Evolutionary conservation across 768 basidiomycete genomes (phyloP), one percentile per base, ranked within the genome.

Genomic region (Mycena venus): DNA sequence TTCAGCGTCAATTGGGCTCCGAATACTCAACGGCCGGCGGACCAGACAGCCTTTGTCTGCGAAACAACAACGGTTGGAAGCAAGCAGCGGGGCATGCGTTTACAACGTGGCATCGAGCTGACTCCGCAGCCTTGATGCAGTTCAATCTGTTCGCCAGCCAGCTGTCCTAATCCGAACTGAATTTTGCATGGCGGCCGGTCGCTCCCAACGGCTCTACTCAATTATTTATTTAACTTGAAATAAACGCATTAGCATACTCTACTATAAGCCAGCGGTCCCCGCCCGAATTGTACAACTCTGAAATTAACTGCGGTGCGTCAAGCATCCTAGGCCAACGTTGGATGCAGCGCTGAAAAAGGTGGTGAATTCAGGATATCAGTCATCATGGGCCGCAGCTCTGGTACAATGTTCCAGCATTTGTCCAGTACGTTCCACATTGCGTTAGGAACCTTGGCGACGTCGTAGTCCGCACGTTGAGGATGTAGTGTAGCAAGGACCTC

Each of bases 351-450:
- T 59, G 58, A 62, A 62, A 38, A 44, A 42, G 61, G 42, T 42
- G 61, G 38, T 29, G 61, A 62, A 62, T 42, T 29, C 38, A 62
- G 32, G 58, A 62, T 62, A 44, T 40, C 38, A 44, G 40, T 31
- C 61, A 62, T 62, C 61, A 40, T 42, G 40, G 61, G 61, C 40
- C 61, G 61, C 25, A 31, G 29, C 1, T 62, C 61, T 40, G 61
- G 61, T 40, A 62, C 40, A 44, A 62, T 62, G 61, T 62, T 62
- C 61, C 61, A 62, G 61, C 61, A 62, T 62, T 47, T 23, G 40
- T 62, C 40, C 25, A 62, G 61, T 44, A 42, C 61, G 40, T 62
- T 47, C 61, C 61, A 62, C 61, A 62, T 42, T 21, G 40, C 5
- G 25, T 62, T 25, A 62, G 42, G 29, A 62, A 62, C 40, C 40